Evolutionary conservation across 2,329 filamentous ascomycete genomes (phyloP), one percentile per base, ranked within the genome.

Genomic region (Fusarium decemcellulare): DNA sequence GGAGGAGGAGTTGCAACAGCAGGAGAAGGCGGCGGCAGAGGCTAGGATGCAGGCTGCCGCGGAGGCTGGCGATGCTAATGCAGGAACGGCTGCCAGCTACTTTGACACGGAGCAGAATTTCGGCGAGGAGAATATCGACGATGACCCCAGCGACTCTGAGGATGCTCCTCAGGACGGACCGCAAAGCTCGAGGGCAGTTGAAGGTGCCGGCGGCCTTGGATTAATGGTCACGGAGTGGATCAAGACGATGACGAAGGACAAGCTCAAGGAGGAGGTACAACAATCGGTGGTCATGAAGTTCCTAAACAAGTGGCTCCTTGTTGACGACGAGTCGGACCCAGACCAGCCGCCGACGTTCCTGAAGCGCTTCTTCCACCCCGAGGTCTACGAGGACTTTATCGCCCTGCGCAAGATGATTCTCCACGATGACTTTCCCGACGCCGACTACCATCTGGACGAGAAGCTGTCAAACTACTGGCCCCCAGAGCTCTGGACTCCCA

Each of bases 341-440:
- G 71, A 77, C 39, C 55, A 72, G 2, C 65, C 74, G 2, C 82
- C 82, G n/a, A 87, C 87, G 65, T 78, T 92, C 50, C 71, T 94
- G 44, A 79, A 84, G 39, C 89, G 89, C 68, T 97, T 92, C 83
- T 81, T 97, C 62, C 92, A 92, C 72, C 94, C 94, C 0, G 92
- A 95, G 81, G 85, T 90, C 59, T 93, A 94, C 78, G 85, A 88
- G 68, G 89, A 93, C 80, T 97, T 96, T 77, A 81, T 86, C 16
- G 84, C 89, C 4, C 84, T 97, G 73, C 91, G 92, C 34, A 86
- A 87, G 42, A 82, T 94, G 8, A 89, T 96, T 0, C 92, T 93
- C 0, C 82, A 85, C 27, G 81, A 87, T 36, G 78, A 82, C 6
- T 70, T 82, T 5, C 71, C 77, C 4, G 78, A 82, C 29, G 72